phyloP scores from a whole-genome alignment of 2,329 filamentous ascomycete species.

The Aspergillus viridinutans region DNA sequence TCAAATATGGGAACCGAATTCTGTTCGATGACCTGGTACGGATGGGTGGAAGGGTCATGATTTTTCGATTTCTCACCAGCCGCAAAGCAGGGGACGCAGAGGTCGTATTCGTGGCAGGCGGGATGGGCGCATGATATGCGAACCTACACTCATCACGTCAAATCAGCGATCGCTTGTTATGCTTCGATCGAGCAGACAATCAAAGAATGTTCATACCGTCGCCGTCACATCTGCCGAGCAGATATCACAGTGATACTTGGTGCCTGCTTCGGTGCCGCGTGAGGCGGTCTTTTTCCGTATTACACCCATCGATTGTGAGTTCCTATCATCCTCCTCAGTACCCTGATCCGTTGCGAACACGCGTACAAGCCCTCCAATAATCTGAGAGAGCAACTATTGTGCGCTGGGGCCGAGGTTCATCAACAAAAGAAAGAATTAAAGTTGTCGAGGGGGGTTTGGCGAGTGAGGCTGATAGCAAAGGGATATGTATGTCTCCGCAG shows the following conservation, averaged over 20 bases:
- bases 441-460: slow-evolving; percentile 1
- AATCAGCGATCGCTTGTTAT: background rate
- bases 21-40: slow-evolving; percentile 93
- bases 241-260: slow-evolving; percentile 96
- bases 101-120: slow-evolving; percentile 87
- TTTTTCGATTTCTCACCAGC: slow-evolving; percentile 74
- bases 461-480: slow-evolving; percentile 8
- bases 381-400: slow-evolving; percentile 22
- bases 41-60: slow-evolving; percentile 81
- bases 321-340: slow-evolving; percentile 37
- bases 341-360: slow-evolving; percentile 31
- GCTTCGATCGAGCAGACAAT: background rate
- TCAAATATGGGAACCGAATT: slow-evolving; percentile 97
- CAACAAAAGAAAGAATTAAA: background rate
- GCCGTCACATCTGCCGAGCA: slow-evolving; percentile 96
- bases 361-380: slow-evolving; percentile 24
- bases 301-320: slow-evolving; percentile 67
- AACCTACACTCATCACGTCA: slow-evolving; percentile 55
- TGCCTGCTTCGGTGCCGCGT: slow-evolving; percentile 77
- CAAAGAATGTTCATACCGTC: slow-evolving; percentile 59
- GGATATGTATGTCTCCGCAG: slow-evolving; percentile 18
- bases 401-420: background rate
- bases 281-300: slow-evolving; percentile 93
- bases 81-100: slow-evolving; percentile 92
- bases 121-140: slow-evolving; percentile 86